Base-by-base conservation (phyloP, 768 basidiomycete species). In the Amanita rubescens region DNA sequence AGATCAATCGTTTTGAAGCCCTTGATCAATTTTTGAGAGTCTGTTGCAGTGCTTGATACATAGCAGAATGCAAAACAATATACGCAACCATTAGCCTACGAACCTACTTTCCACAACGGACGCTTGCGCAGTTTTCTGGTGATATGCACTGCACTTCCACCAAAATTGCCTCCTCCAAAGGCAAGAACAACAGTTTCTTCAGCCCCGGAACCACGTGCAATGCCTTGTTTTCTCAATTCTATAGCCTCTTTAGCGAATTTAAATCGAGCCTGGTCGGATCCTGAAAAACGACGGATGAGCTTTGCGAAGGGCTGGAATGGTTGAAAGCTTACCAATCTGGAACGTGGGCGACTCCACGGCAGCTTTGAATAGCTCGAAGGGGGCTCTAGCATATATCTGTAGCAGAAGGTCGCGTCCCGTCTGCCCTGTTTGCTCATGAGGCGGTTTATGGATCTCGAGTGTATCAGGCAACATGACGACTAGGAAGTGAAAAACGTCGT, bases 141-240 rank as follows among this genome's bases (percentile, higher is more conserved):
- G 64, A 95, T 77, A 67, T 92, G 89, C 60, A 94, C 90, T 51
- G 86, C 81, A 62, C 84, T 90, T 54, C 78, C 81, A 48, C 75
- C 83, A 68, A 74, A 75, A 59, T 75, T 83, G 60, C 74, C 76
- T 57, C 82, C 86, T 54, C 88, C 88, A 70, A 94, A 92, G 34
- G 90, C 90, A 60, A 94, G 75, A 49, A 95, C 91, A 39, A 94
- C 91, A n/a, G 88, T 90, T 70, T 94, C 91, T 67, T 90, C 88
- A 55, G 81, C 82, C 53, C 85, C 82, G 57, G 77, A 71, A 50
- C 81, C 84, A 57, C 84, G 81, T 43, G 81, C 78, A 64, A 83
- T 77, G n/a, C 83, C 82, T 63, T 81, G 82, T 69, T 90, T 94
- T 60, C 92, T 78, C 61, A 85, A 62, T 61, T 90, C 87, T 62